Base-by-base conservation (phyloP, 371 early-diverging fungal genomes). In the Basidiobolus heterosporus region DNA sequence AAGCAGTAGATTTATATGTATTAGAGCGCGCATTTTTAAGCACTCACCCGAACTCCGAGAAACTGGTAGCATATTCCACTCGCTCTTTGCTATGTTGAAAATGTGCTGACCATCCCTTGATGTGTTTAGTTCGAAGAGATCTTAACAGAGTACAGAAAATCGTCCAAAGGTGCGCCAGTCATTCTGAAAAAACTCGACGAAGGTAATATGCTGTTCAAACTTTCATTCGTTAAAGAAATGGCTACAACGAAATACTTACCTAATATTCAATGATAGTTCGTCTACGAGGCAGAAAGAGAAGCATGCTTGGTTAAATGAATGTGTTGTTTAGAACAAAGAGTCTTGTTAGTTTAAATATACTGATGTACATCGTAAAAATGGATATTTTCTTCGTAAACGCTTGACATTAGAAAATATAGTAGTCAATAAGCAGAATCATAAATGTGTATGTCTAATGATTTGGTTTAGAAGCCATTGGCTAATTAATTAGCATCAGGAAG, bases 1-100 rank as follows among this genome's bases (percentile, higher is more conserved):
- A 96, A 65, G 98, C 95, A 15, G 98, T 98, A 1, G 99, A 99
- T 71, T 69, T 99, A 23, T 98, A 98, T 66, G 95, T 98, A 3
- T 80, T 99, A 24, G 98, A 99, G 62, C 77, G 91, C 30, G 89
- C 98, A 0, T 78, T 98, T 53, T 52, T 67, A 4, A 91, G 94
- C 61, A 88, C 91, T 6, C 93, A 96, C 62, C 91, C 83, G 1
- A 67, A 82, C 21, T 73, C 85, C 5, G 80, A 82, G 49, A 47
- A 56, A 35, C 50, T 85, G 74, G 85, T 87, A 72, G 53, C 55
- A 38, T 19, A 35, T 36, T 21, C n/a, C 14, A 22, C 15, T 5
- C 14, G 8, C 23, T 17, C 19, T 20, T 47, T 13, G 37, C 24
- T 11, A 6, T 36, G 11, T 9, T 38, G 18, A 1, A 41, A 6